phyloP scores from a whole-genome alignment of 1,284 basidiomycete species.

The Malassezia psittaci region DNA sequence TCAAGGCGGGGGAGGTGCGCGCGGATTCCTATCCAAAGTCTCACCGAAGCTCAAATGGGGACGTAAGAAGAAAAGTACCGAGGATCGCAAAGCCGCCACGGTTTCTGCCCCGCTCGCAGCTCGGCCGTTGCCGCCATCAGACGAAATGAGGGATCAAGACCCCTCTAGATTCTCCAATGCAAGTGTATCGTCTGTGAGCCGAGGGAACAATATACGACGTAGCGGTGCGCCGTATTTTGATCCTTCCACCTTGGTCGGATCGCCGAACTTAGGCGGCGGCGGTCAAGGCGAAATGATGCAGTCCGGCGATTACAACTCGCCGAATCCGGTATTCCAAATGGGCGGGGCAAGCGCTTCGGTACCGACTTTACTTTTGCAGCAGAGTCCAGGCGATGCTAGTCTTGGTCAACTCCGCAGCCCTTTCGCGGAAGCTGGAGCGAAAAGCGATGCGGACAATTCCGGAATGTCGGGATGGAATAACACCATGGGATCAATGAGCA shows the following conservation, averaged over 20 bases:
- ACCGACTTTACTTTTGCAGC: background rate
- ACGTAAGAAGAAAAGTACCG: slow-evolving; percentile 7
- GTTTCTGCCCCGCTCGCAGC: slow-evolving; percentile 5
- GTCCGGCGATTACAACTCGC: background rate
- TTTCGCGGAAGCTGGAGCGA: background rate
- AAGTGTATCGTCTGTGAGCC: slow-evolving; percentile 1
- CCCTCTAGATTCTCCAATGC: background rate
- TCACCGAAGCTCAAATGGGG: slow-evolving; percentile 19
- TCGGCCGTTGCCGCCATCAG: background rate
- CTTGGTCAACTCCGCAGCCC: background rate
- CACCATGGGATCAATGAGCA: too few relatives aligned
- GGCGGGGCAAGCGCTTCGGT: background rate
- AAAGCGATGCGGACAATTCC: background rate
- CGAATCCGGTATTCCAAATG: background rate
- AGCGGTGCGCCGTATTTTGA: background rate
- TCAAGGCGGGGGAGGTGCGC: background rate
- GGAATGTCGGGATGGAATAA: too few relatives aligned
- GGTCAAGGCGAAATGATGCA: background rate
- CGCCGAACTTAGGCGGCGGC: background rate
- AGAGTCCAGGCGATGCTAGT: background rate
- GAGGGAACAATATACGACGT: background rate
- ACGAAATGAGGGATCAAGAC: background rate
- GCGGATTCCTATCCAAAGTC: slow-evolving; percentile 13
- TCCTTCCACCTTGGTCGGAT: background rate
- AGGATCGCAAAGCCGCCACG: background rate